Evolutionary conservation across 1,284 basidiomycete genomes (phyloP), one percentile per base, ranked within the genome.

Genomic region (Boletus semigastroideus): DNA sequence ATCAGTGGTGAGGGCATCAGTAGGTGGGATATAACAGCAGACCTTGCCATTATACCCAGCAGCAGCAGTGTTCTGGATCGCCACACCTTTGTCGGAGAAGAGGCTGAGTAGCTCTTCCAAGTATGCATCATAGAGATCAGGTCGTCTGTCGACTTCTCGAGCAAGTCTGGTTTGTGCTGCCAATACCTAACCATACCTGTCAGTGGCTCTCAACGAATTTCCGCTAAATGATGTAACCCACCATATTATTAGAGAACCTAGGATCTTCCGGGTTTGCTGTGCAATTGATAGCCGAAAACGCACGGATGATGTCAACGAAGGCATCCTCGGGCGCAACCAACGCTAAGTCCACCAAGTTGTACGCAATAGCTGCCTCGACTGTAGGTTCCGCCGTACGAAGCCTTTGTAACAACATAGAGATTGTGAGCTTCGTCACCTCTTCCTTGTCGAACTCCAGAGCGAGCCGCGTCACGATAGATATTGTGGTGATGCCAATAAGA

Each of bases 331-430:
- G 87, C 3, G 90, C 87, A 41, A 82, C 80, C 27, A 96, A 76
- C 0, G 93, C 94, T 20, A 98, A 78, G 51, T 95, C 92, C 5
- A 97, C 93, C 10, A 98, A 77, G 64, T 94, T 94, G 67, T 90
- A 89, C 5, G 94, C 86, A 58, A 98, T 95, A 1, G 92, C 89
- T 27, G 92, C 90, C 70, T 97, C 94, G 5, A 93, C 87, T 1
- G 84, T 83, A 0, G 90, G 84, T 61, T 96, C 92, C 6, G 91
- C 89, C 12, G 85, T 85, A 22, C 89, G 84, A 25, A 97, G 75
- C 22, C 94, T 82, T 73, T 98, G 96, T 22, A 98, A 74, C 6
- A 98, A 75, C 90, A 98, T 95, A 2, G 94, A 95, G 11, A 93
- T 84, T 5, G 90, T 93, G 17, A 95, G 76, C 39, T 87, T 83